A percentile compares a stretch with the other conserved stretches of the same genome.
These are phyloP conservation scores for Colletotrichum sojae DNA, from an alignment of 2,329 filamentous ascomycete species.

Conservation along the genomic window DNA sequence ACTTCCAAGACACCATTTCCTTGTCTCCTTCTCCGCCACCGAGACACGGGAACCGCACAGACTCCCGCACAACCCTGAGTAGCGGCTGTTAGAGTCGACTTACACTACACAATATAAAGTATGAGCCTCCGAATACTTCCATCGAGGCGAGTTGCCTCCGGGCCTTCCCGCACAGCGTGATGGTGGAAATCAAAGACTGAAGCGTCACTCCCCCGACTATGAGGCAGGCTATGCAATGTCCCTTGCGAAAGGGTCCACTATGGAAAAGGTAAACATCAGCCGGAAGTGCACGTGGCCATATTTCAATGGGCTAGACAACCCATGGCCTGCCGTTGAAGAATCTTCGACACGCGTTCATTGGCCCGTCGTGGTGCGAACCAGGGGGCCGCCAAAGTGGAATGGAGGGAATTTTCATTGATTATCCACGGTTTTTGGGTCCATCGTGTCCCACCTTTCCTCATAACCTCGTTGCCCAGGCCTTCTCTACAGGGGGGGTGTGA, in stretches of 20 bases:
- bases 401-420: slow-evolving; percentile 41
- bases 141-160: background rate
- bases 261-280: slow-evolving; percentile 37
- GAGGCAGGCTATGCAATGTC: slow-evolving; percentile 25
- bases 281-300: slow-evolving; percentile 41
- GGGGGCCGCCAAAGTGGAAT: slow-evolving; percentile 38
- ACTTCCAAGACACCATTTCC: slow-evolving; percentile 34
- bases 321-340: slow-evolving; percentile 40
- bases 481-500: slow-evolving; percentile 29
- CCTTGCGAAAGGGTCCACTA: slow-evolving; percentile 37
- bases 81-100: slow-evolving; percentile 24
- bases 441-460: slow-evolving; percentile 39
- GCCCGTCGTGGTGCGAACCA: slow-evolving; percentile 26
- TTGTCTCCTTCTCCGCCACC: slow-evolving; percentile 40
- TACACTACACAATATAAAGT: background rate
- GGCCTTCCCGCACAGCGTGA: background rate
- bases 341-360: slow-evolving; percentile 36
- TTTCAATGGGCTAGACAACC: slow-evolving; percentile 38
- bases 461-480: slow-evolving; percentile 34
- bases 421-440: slow-evolving; percentile 35
- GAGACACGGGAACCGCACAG: slow-evolving; percentile 42
- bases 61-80: slow-evolving; percentile 44
- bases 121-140: slow-evolving; percentile 34
- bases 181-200: slow-evolving; percentile 36
- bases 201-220: slow-evolving; percentile 35